Evolutionary conservation across 2,329 filamentous ascomycete species (phyloP).

Genomic region (Ascochyta rabiei): DNA sequence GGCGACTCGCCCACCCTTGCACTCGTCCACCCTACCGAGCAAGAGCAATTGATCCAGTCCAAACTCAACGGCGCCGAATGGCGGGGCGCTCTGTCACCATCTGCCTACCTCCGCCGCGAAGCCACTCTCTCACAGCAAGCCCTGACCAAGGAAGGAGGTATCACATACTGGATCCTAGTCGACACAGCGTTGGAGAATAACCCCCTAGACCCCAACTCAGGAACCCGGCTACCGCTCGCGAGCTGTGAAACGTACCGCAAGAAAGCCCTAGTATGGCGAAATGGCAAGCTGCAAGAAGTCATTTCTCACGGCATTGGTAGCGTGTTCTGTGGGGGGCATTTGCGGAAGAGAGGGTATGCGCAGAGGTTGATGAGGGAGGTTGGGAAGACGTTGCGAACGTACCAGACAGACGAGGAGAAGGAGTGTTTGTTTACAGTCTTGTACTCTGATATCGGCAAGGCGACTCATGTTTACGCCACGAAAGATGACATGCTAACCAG

Average conservation of each 20-base stretch:
- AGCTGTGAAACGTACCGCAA: conserved; percentile 65
- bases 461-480: conserved; percentile 55
- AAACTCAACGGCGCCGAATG: conserved; percentile 63
- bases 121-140: conserved; percentile 57
- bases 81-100: conserved; percentile 61
- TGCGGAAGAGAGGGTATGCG: conserved; percentile 77
- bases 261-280: conserved; percentile 52
- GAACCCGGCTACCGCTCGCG: conserved; percentile 55
- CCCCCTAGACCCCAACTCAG: conserved; percentile 45
- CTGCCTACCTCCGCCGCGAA: conserved; percentile 65
- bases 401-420: conserved; percentile 53
- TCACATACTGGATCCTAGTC: conserved; percentile 66
- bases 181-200: conserved; percentile 49
- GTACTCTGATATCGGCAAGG: conserved; percentile 81
- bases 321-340: conserved; percentile 74
- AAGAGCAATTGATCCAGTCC: conserved; percentile 60
- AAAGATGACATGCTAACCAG: conserved; percentile 70
- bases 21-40: conserved; percentile 60
- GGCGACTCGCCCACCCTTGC: conserved; percentile 58
- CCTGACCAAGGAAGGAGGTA: conserved; percentile 60
- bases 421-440: conserved; percentile 73
- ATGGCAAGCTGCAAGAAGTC: conserved; percentile 61
- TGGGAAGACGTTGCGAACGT: conserved; percentile 59
- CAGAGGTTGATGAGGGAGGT: conserved; percentile 78
- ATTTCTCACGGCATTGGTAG: conserved; percentile 77